phyloP scores from a whole-genome alignment of 371 early-diverging fungal species.

The Mortierella sp. region DNA sequence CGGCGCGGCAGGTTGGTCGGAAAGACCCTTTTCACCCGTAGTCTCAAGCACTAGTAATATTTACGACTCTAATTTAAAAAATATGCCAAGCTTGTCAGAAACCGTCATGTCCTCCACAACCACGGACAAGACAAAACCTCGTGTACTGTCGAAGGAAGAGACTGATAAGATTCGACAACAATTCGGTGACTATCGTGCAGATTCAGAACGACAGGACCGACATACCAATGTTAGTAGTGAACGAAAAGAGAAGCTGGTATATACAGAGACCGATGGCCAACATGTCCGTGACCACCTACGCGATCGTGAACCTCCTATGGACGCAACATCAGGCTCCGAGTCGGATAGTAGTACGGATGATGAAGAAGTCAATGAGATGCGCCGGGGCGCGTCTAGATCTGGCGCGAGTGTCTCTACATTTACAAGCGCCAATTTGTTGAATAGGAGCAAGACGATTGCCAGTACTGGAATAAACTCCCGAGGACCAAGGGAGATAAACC shows the following conservation, averaged over 20 bases:
- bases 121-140: background rate
- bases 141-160: slow-evolving; percentile 17
- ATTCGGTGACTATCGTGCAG: slow-evolving; percentile 36
- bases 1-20: slow-evolving; percentile 52
- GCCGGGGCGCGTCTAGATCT: background rate
- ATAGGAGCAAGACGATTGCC: slow-evolving; percentile 43
- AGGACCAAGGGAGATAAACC: background rate
- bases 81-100: slow-evolving; percentile 12
- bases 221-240: slow-evolving; percentile 3
- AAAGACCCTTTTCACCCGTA: slow-evolving; percentile 42
- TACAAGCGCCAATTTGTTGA: slow-evolving; percentile 10
- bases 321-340: slow-evolving; percentile 19
- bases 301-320: background rate
- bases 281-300: background rate
- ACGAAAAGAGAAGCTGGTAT: background rate
- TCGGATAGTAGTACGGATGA: slow-evolving; percentile 14
- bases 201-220: slow-evolving; percentile 17
- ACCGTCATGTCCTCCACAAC: slow-evolving; percentile 1
- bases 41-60: slow-evolving; percentile 12
- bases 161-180: slow-evolving; percentile 32
- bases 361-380: background rate
- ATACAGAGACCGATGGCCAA: background rate
- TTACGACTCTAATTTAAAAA: background rate
- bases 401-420: background rate
- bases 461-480: slow-evolving; percentile 35